A percentile compares a stretch with the other conserved stretches of the same genome.
These are phyloP conservation scores for Sphagnurus paluster DNA, from an alignment of 1,284 basidiomycete species.

Conservation along the genomic window DNA sequence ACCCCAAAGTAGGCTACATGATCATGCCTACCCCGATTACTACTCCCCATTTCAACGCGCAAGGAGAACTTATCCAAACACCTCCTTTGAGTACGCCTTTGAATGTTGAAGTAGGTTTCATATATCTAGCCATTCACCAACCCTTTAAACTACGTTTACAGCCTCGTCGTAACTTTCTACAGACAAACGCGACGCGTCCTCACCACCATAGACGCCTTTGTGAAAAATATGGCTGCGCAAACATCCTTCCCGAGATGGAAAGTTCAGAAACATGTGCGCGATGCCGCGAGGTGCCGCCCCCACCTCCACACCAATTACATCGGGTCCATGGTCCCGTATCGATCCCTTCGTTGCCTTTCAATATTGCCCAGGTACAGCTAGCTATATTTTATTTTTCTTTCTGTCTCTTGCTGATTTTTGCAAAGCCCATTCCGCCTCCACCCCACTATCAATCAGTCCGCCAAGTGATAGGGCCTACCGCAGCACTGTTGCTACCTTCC, in stretches of 20 bases:
- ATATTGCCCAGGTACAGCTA: background rate
- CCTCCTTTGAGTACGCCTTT: background rate
- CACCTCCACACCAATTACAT: background rate
- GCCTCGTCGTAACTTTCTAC: background rate
- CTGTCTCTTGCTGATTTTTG: background rate
- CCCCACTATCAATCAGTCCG: too few species aligned
- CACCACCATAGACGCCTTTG: constrained; percentile 8
- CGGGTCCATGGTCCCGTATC: background rate
- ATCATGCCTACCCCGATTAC: background rate
- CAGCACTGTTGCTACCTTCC: too few species aligned
- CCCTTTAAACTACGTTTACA: background rate
- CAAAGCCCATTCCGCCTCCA: too few species aligned
- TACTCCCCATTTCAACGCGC: constrained; percentile 19
- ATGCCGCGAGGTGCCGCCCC: background rate
- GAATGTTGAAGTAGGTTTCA: background rate
- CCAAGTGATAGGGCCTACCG: too few species aligned
- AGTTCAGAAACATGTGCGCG: constrained; percentile 4
- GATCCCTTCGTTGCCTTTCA: too few species aligned
- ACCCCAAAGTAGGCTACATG: constrained; percentile 1
- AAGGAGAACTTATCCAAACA: constrained; percentile 16
- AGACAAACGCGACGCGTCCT: background rate
- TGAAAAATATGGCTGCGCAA: constrained; percentile 13
- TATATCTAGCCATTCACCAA: background rate
- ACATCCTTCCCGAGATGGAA: constrained; percentile 3
- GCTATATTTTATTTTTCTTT: background rate